Percentiles rank a stretch among this genome's conserved stretches.
Evolutionary conservation across 2,329 filamentous ascomycete species (phyloP).

Genomic region (Paramyrothecium roridum): DNA sequence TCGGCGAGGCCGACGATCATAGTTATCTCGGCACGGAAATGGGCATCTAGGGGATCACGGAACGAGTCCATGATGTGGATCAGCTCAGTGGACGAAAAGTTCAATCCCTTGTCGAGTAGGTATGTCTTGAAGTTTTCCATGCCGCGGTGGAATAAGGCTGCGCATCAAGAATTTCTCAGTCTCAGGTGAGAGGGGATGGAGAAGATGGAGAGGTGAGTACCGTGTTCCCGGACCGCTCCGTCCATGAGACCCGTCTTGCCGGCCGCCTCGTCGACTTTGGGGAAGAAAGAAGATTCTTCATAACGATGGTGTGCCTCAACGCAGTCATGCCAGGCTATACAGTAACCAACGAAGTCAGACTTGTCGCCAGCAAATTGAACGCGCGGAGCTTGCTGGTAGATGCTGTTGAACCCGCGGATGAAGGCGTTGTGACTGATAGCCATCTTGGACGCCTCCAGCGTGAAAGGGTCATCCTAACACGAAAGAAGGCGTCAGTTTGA

Average conservation of each 20-base stretch:
- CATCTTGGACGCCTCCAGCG: slow-evolving; percentile 52
- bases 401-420: slow-evolving; percentile 54
- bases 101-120: slow-evolving; percentile 35
- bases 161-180: no score
- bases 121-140: slow-evolving; percentile 45
- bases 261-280: slow-evolving; percentile 35
- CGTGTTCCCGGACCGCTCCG: slow-evolving; percentile 1
- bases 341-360: slow-evolving; percentile 49
- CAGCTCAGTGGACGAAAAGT: slow-evolving; percentile 36
- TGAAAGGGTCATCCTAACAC: slow-evolving; percentile 31
- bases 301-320: slow-evolving; percentile 52
- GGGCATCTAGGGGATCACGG: slow-evolving; percentile 37
- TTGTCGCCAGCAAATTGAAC: slow-evolving; percentile 38
- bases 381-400: slow-evolving; percentile 49
- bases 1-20: slow-evolving; percentile 13
- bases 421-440: slow-evolving; percentile 52
- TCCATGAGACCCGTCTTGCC: slow-evolving; percentile 13
- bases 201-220: no score
- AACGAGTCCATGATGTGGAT: slow-evolving; percentile 41
- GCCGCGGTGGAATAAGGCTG: slow-evolving; percentile 29
- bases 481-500: background rate
- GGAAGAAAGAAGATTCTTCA: slow-evolving; percentile 48
- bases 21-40: no score
- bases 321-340: slow-evolving; percentile 48
- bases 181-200: no score